Conservation (phyloP, 2,329 filamentous ascomycete species). For the Dothideomycetes sp. region DNA sequence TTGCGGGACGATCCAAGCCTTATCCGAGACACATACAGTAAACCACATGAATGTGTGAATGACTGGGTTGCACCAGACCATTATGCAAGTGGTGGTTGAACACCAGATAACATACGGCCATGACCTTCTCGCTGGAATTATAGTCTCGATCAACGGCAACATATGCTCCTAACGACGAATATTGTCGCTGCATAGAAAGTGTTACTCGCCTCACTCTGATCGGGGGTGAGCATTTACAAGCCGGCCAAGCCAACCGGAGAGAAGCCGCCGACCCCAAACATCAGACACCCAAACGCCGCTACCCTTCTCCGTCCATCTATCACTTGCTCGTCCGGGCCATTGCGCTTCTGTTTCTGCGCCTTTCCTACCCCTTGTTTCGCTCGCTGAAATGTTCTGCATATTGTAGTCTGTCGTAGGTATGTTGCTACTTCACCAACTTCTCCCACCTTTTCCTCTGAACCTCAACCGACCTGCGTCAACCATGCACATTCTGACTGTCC, state of each 20-base stretch:
- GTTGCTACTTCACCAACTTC: not conserved
- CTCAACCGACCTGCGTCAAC: not conserved
- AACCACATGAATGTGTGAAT: not conserved
- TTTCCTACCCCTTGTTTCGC: not conserved
- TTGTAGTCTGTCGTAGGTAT: not conserved
- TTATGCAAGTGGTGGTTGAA: too few species aligned
- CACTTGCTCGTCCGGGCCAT: not conserved
- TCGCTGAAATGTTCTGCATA: not conserved
- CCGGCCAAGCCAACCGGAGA: too few species aligned
- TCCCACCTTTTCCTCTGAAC: not conserved
- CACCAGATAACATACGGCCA: too few species aligned
- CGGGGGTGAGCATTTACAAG: too few species aligned
- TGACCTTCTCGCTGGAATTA: too few species aligned
- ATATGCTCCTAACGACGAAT: too few species aligned
- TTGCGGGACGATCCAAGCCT: not conserved
- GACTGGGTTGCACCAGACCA: not conserved
- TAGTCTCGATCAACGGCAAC: too few species aligned
- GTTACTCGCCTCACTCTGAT: too few species aligned
- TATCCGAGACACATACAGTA: not conserved
- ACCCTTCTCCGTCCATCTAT: not conserved
- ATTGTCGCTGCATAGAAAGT: too few species aligned
- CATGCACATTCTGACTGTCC: too few species aligned
- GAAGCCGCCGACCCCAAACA: not conserved
- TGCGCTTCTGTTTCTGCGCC: not conserved
- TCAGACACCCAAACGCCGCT: not conserved